Evolutionary conservation across 1,284 basidiomycete species (phyloP).

Genomic region (Boletus austroedulis): DNA sequence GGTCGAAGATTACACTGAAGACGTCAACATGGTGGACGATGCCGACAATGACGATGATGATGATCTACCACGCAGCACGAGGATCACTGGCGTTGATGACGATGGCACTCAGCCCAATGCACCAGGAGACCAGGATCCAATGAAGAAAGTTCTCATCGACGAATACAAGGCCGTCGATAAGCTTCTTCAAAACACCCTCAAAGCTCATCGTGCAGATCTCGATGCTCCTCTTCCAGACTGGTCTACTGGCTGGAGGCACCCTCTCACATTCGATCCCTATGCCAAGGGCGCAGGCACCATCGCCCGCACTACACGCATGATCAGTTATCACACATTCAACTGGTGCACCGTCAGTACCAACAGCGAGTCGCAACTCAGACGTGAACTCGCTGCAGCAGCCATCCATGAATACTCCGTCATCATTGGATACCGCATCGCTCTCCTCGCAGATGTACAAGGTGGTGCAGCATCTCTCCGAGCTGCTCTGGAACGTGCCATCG

Average conservation of each 20-base stretch:
- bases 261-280: neutral
- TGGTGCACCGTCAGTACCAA: neutral
- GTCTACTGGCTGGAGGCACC: neutral
- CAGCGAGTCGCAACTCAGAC: neutral
- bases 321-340: neutral
- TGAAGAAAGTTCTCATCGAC: neutral
- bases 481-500: too few species aligned
- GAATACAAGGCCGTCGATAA: neutral
- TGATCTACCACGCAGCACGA: neutral
- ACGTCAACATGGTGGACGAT: neutral
- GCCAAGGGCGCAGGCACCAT: neutral
- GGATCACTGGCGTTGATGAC: neutral
- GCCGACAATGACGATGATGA: neutral
- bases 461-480: too few species aligned
- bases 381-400: neutral
- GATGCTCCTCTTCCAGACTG: too few species aligned
- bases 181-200: neutral
- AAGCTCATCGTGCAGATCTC: neutral
- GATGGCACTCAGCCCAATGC: too few species aligned
- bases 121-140: too few species aligned
- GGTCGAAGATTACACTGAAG: neutral
- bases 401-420: neutral
- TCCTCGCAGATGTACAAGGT: neutral
- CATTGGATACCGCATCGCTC: neutral
- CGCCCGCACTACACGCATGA: neutral